A percentile compares a stretch with the other conserved stretches of the same genome.
Evolutionary conservation across 2,329 filamentous ascomycete species (phyloP).

Genomic region (Alternaria hordeiaustralica): DNA sequence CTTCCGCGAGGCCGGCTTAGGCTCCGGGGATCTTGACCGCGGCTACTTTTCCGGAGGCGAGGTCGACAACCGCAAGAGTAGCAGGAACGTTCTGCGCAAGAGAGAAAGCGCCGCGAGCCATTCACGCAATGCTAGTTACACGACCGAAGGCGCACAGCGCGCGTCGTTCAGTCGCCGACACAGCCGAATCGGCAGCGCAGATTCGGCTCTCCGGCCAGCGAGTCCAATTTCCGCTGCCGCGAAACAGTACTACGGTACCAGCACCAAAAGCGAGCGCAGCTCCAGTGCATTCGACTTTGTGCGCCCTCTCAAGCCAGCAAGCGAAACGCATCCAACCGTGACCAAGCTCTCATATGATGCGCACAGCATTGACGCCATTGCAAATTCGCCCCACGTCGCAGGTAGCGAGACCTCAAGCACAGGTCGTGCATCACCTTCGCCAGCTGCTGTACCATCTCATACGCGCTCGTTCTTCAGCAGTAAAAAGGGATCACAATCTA

Average conservation of each 20-base stretch:
- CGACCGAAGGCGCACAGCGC: slow-evolving; percentile 59
- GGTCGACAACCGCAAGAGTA: slow-evolving; percentile 71
- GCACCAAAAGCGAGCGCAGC: slow-evolving; percentile 41
- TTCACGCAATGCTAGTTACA: slow-evolving; percentile 78
- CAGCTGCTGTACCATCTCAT: slow-evolving; percentile 38
- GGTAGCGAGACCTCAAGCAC: slow-evolving; percentile 59
- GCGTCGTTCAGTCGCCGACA: slow-evolving; percentile 70
- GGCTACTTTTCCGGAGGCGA: slow-evolving; percentile 95
- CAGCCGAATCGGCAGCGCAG: slow-evolving; percentile 79
- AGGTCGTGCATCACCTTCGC: slow-evolving; percentile 54
- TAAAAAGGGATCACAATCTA: slow-evolving; percentile 50
- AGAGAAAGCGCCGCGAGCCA: slow-evolving; percentile 69
- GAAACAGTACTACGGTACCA: slow-evolving; percentile 72
- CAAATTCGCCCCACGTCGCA: slow-evolving; percentile 47
- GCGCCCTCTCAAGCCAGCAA: slow-evolving; percentile 48
- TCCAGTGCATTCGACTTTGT: slow-evolving; percentile 59
- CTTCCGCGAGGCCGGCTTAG: slow-evolving; percentile 38
- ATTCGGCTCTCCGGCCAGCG: slow-evolving; percentile 69
- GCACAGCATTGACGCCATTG: slow-evolving; percentile 54
- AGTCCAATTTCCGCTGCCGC: slow-evolving; percentile 61
- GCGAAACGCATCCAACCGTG: slow-evolving; percentile 60
- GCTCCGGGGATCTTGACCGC: slow-evolving; percentile 70
- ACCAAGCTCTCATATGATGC: slow-evolving; percentile 63
- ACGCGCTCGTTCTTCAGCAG: slow-evolving; percentile 49
- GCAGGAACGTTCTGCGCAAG: slow-evolving; percentile 74